A percentile compares a stretch with the other conserved stretches of the same genome.
Conservation (phyloP, 495 filamentous ascomycete genomes). For the Annulohypoxylon nitens region DNA sequence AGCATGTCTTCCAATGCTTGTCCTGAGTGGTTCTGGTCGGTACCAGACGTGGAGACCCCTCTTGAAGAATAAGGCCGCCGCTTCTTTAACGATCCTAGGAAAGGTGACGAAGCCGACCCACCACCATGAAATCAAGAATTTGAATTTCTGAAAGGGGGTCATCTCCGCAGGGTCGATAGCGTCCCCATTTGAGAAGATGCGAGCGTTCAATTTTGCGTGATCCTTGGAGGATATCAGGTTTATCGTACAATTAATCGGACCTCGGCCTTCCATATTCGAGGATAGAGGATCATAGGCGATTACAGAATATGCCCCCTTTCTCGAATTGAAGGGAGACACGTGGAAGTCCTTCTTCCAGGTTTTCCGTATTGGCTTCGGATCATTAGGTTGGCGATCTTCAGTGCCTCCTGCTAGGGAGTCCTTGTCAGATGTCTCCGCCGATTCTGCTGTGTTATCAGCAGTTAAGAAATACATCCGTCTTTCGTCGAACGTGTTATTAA, state of each 20-base stretch:
- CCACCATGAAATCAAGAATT: conserved; percentile 68
- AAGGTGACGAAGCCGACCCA: conserved; percentile 74
- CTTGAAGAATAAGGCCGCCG: conserved; percentile 64
- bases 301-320: conserved; percentile 71
- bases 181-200: conserved; percentile 61
- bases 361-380: conserved; percentile 55
- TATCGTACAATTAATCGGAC: conserved; percentile 66
- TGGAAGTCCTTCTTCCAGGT: conserved; percentile 78
- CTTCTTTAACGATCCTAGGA: conserved; percentile 71
- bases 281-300: conserved; percentile 67
- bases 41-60: conserved; percentile 69
- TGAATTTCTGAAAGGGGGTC: conserved; percentile 54
- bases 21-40: conserved; percentile 66
- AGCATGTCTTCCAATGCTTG: conserved; percentile 64
- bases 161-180: conserved; percentile 64
- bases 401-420: conserved; percentile 2
- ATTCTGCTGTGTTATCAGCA: conserved; percentile 36
- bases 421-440: conserved; percentile 29
- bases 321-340: conserved; percentile 79
- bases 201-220: conserved; percentile 67
- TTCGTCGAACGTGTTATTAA: conserved; percentile 84
- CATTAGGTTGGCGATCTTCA: conserved; percentile 19
- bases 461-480: conserved; percentile 72
- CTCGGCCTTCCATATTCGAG: conserved; percentile 50
- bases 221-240: conserved; percentile 67